Evolutionary conservation across 1,284 basidiomycete species (phyloP), one percentile per base, ranked within the genome.

Genomic region (Apiotrichum brassicae): DNA sequence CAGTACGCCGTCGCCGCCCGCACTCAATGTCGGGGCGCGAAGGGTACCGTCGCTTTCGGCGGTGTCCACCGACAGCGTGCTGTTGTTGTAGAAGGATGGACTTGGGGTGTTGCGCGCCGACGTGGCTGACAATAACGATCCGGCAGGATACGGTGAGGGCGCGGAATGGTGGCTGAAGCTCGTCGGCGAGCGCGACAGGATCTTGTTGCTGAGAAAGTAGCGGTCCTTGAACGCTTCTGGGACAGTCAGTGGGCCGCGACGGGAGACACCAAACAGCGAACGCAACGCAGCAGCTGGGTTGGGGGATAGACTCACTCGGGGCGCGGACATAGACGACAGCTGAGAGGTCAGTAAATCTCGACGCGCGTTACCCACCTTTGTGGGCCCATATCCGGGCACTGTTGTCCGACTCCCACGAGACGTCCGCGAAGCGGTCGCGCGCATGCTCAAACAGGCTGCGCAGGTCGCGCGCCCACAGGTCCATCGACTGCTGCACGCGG

Each of bases 301-400:
- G 11, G 4, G n/a, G 6, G 5, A 11, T 18, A 3, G 24, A 44
- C 50, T 23, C 34, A 58, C 70, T 74, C 4, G 89, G 87, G 20
- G 93, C 92, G 54, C 93, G 83, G 39, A 91, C 90, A 59, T 97
- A 97, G 1, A 97, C 84, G 61, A 97, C 84, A 33, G 90, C 92
- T 92, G 60, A 19, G 34, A 24, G 11, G 12, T 18, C 33, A 35
- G 12, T n/a, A 12, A 8, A 35, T 35, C n/a, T n/a, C n/a, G n/a
- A n/a, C n/a, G n/a, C n/a, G n/a, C 42, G 12, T 9, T 3, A 47
- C 66, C 18, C 49, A 71, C 70, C 68, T 56, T 71, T 71, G 51
- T 71, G 70, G 14, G 64, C 68, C 64, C 65, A 71, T 37, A 74
- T 71, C 35, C 64, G 51, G 38, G 75, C 72, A 23, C 74, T 75